These are phyloP conservation scores for Lentinus polychrous DNA, from an alignment of 1,284 basidiomycete species.

Conservation along the genomic window DNA sequence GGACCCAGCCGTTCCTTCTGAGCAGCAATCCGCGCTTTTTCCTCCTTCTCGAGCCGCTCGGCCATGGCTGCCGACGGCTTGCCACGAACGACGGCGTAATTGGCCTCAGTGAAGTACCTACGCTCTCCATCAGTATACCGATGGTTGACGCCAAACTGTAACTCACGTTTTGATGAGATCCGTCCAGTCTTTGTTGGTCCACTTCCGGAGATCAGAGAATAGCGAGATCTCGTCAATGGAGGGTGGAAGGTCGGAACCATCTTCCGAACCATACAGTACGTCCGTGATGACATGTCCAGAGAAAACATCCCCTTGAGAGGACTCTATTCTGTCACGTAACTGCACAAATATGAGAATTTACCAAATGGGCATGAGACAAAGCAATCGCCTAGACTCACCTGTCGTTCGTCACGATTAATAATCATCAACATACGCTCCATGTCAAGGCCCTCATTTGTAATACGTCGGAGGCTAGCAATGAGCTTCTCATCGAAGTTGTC, in stretches of 20 bases:
- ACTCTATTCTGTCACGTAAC: conserved; percentile 72
- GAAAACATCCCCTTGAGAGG: conserved; percentile 71
- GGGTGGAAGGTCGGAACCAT: conserved; percentile 74
- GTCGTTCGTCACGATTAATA: conserved; percentile 83
- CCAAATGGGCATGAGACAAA: background rate
- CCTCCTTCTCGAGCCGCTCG: conserved; percentile 75
- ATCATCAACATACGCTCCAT: conserved; percentile 90
- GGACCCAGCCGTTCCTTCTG: conserved; percentile 74
- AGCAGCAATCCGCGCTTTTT: conserved; percentile 70
- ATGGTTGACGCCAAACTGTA: background rate
- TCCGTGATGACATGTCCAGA: conserved; percentile 74
- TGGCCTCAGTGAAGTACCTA: conserved; percentile 75
- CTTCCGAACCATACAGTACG: conserved; percentile 81
- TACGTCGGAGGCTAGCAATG: conserved; percentile 62
- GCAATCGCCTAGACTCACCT: conserved; percentile 36
- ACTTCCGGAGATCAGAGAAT: conserved; percentile 61
- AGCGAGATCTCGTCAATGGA: conserved; percentile 79
- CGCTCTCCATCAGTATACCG: conserved; percentile 7
- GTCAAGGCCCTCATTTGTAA: conserved; percentile 78
- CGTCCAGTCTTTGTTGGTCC: conserved; percentile 78
- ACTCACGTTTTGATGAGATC: conserved; percentile 74
- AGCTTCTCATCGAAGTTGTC: conserved; percentile 69
- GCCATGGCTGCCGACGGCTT: conserved; percentile 87
- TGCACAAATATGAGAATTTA: conserved; percentile 21
- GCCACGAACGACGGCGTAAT: conserved; percentile 73